Base-by-base conservation (phyloP, 495 filamentous ascomycete species). In the Physcia stellaris region DNA sequence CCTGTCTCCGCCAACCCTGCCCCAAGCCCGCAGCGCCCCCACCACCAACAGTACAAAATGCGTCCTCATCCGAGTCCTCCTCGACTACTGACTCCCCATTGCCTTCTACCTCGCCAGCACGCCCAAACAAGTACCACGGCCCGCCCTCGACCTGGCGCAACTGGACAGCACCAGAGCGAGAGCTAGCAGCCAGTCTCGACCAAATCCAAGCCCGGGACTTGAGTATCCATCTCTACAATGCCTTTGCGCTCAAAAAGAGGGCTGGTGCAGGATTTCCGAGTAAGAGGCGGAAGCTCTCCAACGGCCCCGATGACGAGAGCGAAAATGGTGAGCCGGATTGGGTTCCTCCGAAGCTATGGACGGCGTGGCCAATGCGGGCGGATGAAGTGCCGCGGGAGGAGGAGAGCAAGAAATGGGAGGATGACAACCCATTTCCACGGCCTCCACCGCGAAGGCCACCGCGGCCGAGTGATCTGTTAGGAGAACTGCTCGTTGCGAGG, bases 221-320 rank as follows among this genome's bases (percentile, higher is more conserved):
- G n/a, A 61, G 68, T 1, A 57, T 76, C 21, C 85, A 92, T 63
- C 56, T 94, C 17, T 90, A 81, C 54, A 85, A 86, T 55, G 67
- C 77, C 0, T 74, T 74, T 57, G 64, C 60, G 21, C 54, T 85
- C 31, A 80, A 75, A 48, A 57, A 55, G 11, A 54, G 67, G 21
- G 50, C 58, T 4, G 55, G 13, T 28, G 11, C 53, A 39, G 45
- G 43, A 30, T 44, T 13, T 44, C 43, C 40, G 27, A 41, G 47
- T 32, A 48, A 40, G 56, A 29, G 36, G 47, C 24, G 48, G 51
- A 1, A 41, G 16, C n/a, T 15, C n/a, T 22, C n/a, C 11, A 35
- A 2, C 16, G 11, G 2, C n/a, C 18, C 24, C 4, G 24, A 17
- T n/a, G 22, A 16, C 15, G 23, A 11, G 13, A 55, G 42, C 39